Evolutionary conservation across 345 rosid species (phyloP), one percentile per base, ranked within the genome.

Genomic region (Citrus australasica): DNA sequence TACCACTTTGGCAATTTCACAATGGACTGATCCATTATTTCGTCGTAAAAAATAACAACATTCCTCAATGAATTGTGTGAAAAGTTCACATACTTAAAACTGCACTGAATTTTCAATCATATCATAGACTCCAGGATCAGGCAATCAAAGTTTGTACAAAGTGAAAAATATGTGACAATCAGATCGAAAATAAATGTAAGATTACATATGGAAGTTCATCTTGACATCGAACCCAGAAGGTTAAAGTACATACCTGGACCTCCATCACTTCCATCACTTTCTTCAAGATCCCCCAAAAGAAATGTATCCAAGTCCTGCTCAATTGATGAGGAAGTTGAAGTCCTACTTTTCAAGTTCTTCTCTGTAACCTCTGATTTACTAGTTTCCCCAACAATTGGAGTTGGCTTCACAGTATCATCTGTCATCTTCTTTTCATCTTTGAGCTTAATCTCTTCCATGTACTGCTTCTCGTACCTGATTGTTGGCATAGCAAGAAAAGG

Each of bases 251-350:
- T 81, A 95, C 98, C 98, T 83, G 83, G 81, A 66, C 85, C 98
- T 10, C 87, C 98, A 80, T 95, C 97, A 69, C 95, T 88, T 71
- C 87, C 98, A 80, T 95, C 97, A 69, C 95, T 88, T 71, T 95
- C 95, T 77, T 91, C 98, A 64, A 89, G 87, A 85, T 95, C 98
- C 76, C 98, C 98, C 80, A 95, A 76, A 58, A 95, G 98, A 87
- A 90, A 95, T 10, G 93, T 78, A 79, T 95, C 98, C 81, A 95
- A 82, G 79, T 93, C 98, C 82, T 93, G 95, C 88, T 92, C 95
- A 85, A 82, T 74, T 14, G 89, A 87, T 2, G 92, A 87, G 38
- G 89, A 84, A 60, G 84, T 85, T 22, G 94, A 89, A n/a, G 85
- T 76, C 83, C 79, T 90, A 71, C 77, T 89, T 78, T 79, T 84